phyloP scores from a whole-genome alignment of 208 protist species.

The Trypanosoma cruzi region DNA sequence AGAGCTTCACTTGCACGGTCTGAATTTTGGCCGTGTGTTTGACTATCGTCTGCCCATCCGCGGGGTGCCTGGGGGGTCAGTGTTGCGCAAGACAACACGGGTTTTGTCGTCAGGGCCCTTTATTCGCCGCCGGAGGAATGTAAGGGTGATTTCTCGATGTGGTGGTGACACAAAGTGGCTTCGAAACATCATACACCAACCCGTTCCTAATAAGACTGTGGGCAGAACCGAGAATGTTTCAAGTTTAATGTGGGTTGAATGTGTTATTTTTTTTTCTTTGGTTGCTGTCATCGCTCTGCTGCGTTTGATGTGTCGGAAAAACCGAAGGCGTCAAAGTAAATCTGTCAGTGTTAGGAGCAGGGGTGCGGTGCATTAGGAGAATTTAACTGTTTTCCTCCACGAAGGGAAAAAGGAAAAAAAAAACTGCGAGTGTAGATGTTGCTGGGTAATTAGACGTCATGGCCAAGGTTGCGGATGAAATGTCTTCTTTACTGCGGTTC shows the following conservation, averaged over 20 bases:
- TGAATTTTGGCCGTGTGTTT: constrained; percentile 20
- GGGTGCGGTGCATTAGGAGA: background rate
- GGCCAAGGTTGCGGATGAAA: no score
- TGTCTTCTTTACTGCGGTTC: background rate
- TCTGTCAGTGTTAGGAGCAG: background rate
- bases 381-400: background rate
- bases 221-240: background rate
- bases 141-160: constrained; percentile 4
- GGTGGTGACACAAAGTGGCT: no score
- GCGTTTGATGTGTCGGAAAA: background rate
- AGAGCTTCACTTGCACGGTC: constrained; percentile 19
- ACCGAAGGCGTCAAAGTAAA: background rate
- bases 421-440: background rate
- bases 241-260: background rate
- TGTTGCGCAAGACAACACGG: background rate
- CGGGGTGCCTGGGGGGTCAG: background rate
- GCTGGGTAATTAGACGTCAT: no score
- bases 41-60: constrained; percentile 17
- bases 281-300: background rate
- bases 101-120: no score
- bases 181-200: background rate
- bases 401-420: background rate
- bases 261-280: background rate
- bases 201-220: background rate
- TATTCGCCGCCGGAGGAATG: background rate